These are phyloP conservation scores for Myxozyma geophila DNA, from an alignment of 805 yeast genomes.

Conservation along the genomic window DNA sequence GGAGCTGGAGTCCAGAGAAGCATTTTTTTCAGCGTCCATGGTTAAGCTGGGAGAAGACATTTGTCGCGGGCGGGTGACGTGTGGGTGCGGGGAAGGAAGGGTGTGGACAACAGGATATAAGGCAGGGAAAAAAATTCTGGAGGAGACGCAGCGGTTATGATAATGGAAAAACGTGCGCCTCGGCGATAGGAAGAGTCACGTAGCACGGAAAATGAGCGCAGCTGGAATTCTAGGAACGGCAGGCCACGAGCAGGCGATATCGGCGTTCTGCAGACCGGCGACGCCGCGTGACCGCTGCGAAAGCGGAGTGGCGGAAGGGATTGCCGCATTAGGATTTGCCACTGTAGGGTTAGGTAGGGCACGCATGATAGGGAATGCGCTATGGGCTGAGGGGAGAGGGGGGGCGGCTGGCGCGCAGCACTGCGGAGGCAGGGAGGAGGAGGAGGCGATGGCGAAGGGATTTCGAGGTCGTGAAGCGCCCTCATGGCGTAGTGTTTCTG, in stretches of 20 bases:
- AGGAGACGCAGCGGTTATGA: neutral
- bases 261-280: neutral
- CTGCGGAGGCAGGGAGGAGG: neutral
- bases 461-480: slow-evolving; percentile 4
- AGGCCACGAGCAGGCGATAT: too few relatives aligned
- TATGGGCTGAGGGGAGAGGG: neutral
- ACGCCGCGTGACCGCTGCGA: slow-evolving; percentile 2
- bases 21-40: slow-evolving; percentile 5
- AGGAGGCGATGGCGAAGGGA: neutral
- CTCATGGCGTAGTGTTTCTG: slow-evolving; percentile 9
- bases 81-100: slow-evolving; percentile 2
- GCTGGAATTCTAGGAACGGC: too few relatives aligned
- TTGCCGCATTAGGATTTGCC: neutral
- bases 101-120: neutral
- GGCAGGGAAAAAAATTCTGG: neutral
- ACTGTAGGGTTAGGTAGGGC: slow-evolving; percentile 6
- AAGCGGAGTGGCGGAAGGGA: neutral
- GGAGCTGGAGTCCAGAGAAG: slow-evolving; percentile 6
- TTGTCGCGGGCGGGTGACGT: neutral
- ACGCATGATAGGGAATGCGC: neutral
- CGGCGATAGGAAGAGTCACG: slow-evolving; percentile 6
- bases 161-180: neutral
- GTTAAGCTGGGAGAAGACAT: slow-evolving; percentile 4
- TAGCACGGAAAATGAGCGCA: neutral
- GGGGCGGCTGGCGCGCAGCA: neutral